phyloP scores from a whole-genome alignment of 2,329 filamentous ascomycete species.

The Pseudopithomyces maydicus region DNA sequence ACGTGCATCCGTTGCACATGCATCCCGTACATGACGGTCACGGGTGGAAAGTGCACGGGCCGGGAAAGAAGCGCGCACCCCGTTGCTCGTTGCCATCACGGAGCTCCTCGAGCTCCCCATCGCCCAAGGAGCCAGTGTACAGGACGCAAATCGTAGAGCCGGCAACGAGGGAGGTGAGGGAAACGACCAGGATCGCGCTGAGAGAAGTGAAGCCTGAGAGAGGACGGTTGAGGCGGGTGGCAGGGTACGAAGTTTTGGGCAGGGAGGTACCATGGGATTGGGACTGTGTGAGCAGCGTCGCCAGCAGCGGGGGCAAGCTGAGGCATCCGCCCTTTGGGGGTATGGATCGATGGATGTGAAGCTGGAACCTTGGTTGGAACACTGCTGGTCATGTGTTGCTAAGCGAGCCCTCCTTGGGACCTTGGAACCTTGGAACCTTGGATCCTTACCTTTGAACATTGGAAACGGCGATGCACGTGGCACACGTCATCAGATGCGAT shows the following conservation, averaged over 20 bases:
- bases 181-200: slow-evolving; percentile 28
- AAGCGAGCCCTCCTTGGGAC: too few species aligned
- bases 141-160: slow-evolving; percentile 36
- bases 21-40: slow-evolving; percentile 23
- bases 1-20: slow-evolving; percentile 33
- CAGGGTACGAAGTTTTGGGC: slow-evolving; percentile 38
- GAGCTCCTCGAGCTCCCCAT: slow-evolving; percentile 10
- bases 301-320: slow-evolving; percentile 18
- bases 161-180: slow-evolving; percentile 17
- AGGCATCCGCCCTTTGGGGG: slow-evolving; percentile 35
- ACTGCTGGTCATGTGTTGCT: too few species aligned
- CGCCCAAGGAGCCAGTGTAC: slow-evolving; percentile 31
- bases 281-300: slow-evolving; percentile 40
- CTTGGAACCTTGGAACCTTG: too few species aligned
- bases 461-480: too few species aligned
- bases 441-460: too few species aligned
- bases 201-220: slow-evolving; percentile 19
- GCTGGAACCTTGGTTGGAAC: too few species aligned
- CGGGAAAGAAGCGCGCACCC: slow-evolving; percentile 22
- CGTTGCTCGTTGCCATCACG: slow-evolving; percentile 16
- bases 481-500: too few species aligned
- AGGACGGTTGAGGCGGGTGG: slow-evolving; percentile 28
- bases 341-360: slow-evolving; percentile 32
- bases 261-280: slow-evolving; percentile 39
- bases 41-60: slow-evolving; percentile 22